phyloP scores from a whole-genome alignment of 1,284 basidiomycete genomes.

The Puccinia hordei region DNA sequence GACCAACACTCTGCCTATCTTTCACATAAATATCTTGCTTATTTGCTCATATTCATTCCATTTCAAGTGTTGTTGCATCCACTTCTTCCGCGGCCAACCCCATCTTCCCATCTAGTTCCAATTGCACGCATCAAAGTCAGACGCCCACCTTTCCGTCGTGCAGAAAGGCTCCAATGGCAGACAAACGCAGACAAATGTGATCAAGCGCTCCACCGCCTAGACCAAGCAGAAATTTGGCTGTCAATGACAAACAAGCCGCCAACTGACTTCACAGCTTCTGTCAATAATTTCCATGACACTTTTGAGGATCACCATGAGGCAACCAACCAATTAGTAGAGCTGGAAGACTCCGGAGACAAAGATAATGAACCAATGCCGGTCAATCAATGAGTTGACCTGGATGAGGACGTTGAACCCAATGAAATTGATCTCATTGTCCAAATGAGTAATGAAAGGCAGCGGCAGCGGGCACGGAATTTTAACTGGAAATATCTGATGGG shows the following conservation, averaged over 20 bases:
- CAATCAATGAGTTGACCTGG: background rate
- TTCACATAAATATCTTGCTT: too few relatives aligned
- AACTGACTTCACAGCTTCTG: background rate
- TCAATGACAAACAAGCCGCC: background rate
- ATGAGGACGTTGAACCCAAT: background rate
- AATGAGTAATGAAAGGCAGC: background rate
- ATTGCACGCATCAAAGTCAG: too few relatives aligned
- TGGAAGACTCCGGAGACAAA: background rate
- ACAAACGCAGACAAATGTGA: too few relatives aligned
- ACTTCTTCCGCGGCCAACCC: too few relatives aligned
- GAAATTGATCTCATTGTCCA: background rate
- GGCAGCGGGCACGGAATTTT: background rate
- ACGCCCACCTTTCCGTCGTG: too few relatives aligned
- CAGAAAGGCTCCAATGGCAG: too few relatives aligned
- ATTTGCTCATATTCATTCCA: too few relatives aligned
- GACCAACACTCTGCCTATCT: too few relatives aligned
- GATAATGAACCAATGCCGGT: background rate
- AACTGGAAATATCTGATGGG: background rate
- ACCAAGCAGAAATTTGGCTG: too few relatives aligned
- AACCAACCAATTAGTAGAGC: background rate
- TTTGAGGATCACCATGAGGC: too few relatives aligned
- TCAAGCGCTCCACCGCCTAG: background rate
- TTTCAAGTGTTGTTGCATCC: too few relatives aligned
- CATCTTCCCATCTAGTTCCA: too few relatives aligned
- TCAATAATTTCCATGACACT: background rate